Evolutionary conservation across 2,329 filamentous ascomycete species (phyloP).

Genomic region (Aspergillus pseudoviridinutans): DNA sequence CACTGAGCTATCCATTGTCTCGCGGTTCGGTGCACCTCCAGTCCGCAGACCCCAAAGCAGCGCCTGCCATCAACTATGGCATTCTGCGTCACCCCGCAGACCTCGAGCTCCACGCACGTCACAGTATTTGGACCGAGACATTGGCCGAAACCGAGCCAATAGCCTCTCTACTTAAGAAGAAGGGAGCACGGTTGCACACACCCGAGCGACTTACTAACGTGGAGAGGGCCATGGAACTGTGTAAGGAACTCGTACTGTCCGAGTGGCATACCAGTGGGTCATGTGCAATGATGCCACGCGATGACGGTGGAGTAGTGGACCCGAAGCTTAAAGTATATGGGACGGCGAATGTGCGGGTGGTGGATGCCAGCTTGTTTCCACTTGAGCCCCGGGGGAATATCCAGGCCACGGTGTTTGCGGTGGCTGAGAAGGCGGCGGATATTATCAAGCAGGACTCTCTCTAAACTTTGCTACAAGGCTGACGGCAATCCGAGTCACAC

Average conservation of each 20-base stretch:
- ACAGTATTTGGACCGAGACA: constrained; percentile 30
- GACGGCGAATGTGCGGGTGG: constrained; percentile 27
- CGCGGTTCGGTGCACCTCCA: constrained; percentile 37
- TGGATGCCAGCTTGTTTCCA: constrained; percentile 35
- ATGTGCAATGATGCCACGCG: constrained; percentile 28
- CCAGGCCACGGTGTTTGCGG: constrained; percentile 33
- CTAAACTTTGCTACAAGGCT: background rate
- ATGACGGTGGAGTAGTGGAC: constrained; percentile 29
- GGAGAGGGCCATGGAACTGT: constrained; percentile 12
- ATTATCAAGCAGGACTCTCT: constrained; percentile 16
- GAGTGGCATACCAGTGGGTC: constrained; percentile 26
- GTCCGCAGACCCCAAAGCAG: constrained; percentile 29
- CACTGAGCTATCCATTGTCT: constrained; percentile 29
- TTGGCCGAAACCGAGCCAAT: constrained; percentile 28
- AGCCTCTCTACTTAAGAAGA: constrained; percentile 29
- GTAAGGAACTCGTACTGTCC: constrained; percentile 15
- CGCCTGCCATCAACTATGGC: constrained; percentile 41
- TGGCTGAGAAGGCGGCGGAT: constrained; percentile 33
- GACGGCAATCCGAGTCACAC: background rate
- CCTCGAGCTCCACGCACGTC: constrained; percentile 36
- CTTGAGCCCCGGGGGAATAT: constrained; percentile 36
- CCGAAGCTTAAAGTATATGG: constrained; percentile 26
- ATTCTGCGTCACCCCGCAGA: constrained; percentile 45
- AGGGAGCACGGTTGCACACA: constrained; percentile 19
- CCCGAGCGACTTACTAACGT: constrained; percentile 5